Base-by-base conservation (phyloP, 306 rosid species). In the Cucumis hystrix region DNA sequence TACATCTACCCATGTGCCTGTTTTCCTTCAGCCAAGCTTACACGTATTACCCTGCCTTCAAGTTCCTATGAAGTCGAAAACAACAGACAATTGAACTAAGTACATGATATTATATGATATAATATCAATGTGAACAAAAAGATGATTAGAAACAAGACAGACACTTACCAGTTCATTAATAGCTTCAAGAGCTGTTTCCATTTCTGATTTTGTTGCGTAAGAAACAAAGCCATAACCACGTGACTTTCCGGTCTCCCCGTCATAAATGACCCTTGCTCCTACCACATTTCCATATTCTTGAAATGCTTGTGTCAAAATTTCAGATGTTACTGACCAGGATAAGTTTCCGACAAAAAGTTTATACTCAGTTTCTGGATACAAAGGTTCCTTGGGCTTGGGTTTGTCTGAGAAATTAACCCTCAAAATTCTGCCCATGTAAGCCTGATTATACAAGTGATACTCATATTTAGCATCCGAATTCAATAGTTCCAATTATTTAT, bases 171-270 rank as follows among this genome's bases (percentile, higher is more conserved):
- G 83, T 79, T 88, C 85, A 83, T 96, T 83, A 75, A 91, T 74
- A 79, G 87, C 71, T 75, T 61, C 68, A 79, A 96, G 89, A 59
- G 99, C 99, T 65, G 86, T 51, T 80, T 96, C 99, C 98, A 96
- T 89, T 86, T 96, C 99, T 17, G 89, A 73, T 83, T 60, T 86
- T 15, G 88, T 91, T 40, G 93, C 30, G 64, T 81, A 96, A 85
- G 90, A 89, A 16, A 96, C 90, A 17, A 92, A 96, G 73, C 99
- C 99, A 79, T 96, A 96, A 23, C 99, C 96, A 7, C 96, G 95
- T 0, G 99, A 96, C 64, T 77, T 88, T 79, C 98, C 99, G 0
- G 98, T 89, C 76, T 91, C 96, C 2, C 98, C 98, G 35, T 96
- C 88, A 30, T 86, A 92, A 2, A 96, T 84, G 65, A 96, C 97